phyloP scores from a whole-genome alignment of 2,329 filamentous ascomycete genomes.

The Colletotrichum endophyticum region DNA sequence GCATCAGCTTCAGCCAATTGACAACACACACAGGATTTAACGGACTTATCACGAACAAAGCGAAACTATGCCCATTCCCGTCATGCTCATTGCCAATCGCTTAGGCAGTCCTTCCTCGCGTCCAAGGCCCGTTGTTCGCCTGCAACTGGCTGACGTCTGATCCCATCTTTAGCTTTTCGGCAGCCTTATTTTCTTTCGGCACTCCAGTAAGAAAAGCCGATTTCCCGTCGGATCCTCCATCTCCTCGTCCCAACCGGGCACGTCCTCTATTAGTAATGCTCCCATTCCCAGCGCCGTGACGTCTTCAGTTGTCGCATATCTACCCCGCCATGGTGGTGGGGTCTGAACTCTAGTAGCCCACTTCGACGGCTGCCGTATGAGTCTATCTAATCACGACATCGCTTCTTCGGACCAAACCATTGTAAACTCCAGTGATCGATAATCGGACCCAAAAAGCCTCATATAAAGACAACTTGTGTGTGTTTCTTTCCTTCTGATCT shows the following conservation, averaged over 20 bases:
- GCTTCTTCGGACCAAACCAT: neutral
- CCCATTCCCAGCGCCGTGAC: neutral
- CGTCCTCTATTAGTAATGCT: neutral
- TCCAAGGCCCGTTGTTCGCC: neutral
- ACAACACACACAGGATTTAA: neutral
- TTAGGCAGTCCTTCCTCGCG: neutral
- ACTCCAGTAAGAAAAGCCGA: neutral
- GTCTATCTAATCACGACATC: conserved; percentile 18
- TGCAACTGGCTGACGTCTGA: neutral
- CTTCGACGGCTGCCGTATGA: neutral
- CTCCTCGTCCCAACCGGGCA: neutral
- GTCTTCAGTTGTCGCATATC: conserved; percentile 1
- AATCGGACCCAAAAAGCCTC: neutral
- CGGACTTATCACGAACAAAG: neutral
- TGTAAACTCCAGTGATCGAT: neutral
- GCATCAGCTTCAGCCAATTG: neutral
- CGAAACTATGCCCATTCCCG: neutral
- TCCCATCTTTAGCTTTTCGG: neutral
- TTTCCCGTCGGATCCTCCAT: neutral
- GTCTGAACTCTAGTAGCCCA: neutral
- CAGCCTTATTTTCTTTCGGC: neutral
- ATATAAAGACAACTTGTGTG: neutral
- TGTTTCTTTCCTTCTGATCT: neutral
- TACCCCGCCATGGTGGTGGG: conserved; percentile 19
- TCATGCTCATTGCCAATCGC: neutral